phyloP scores from a whole-genome alignment of 2,329 filamentous ascomycete species.

The Nothophoma quercina region DNA sequence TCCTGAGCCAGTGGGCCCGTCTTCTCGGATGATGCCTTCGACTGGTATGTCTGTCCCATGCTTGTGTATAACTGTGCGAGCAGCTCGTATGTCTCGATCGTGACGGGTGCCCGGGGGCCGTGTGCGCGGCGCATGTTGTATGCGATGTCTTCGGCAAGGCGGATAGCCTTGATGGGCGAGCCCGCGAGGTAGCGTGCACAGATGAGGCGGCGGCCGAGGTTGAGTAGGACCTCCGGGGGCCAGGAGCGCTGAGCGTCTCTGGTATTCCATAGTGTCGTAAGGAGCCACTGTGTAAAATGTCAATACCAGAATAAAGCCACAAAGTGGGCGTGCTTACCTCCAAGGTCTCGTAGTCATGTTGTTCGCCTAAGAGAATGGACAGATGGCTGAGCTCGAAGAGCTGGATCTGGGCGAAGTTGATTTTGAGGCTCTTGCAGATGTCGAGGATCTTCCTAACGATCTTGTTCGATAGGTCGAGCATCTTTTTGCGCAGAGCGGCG shows the following conservation, averaged over 20 bases:
- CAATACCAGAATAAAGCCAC: conserved; percentile 1
- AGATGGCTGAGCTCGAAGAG: conserved; percentile 53
- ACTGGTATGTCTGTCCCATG: conserved; percentile 49
- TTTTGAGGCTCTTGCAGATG: conserved; percentile 50
- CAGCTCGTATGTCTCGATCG: conserved; percentile 59
- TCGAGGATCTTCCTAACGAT: conserved; percentile 54
- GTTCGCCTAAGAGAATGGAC: conserved; percentile 54
- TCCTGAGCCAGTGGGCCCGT: conserved; percentile 44
- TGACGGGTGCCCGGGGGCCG: conserved; percentile 57
- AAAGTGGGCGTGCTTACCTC: conserved; percentile 25
- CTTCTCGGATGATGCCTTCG: conserved; percentile 46
- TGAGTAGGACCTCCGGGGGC: conserved; percentile 54
- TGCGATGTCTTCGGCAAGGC: conserved; percentile 61
- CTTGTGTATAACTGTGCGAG: conserved; percentile 60
- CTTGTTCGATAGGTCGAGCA: conserved; percentile 50
- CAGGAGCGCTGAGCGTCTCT: conserved; percentile 45
- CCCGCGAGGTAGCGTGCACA: conserved; percentile 61
- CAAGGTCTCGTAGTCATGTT: conserved; percentile 55
- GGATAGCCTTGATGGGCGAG: conserved; percentile 50
- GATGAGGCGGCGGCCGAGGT: conserved; percentile 62
- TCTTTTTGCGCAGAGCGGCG: conserved; percentile 47
- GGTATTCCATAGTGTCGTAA: conserved; percentile 48
- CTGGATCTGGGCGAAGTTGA: conserved; percentile 55
- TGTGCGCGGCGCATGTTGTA: conserved; percentile 64
- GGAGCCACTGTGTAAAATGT: conserved; percentile 34